Conservation (phyloP, 768 basidiomycete genomes). For the Leucosporidium creatinivorum region DNA sequence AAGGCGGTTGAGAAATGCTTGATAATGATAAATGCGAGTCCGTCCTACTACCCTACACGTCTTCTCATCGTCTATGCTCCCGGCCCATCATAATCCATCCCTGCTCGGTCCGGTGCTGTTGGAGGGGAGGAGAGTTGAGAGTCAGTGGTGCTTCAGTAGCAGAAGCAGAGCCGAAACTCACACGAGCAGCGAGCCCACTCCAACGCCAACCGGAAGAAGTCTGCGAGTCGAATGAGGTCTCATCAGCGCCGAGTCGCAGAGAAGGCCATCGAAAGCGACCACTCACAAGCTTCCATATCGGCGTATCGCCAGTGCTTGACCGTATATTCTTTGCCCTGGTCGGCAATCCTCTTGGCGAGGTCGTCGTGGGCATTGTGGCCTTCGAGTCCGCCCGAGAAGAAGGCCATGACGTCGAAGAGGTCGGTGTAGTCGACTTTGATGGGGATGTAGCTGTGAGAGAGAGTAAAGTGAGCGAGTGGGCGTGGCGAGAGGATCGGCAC, state of each 20-base stretch:
- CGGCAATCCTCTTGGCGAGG: conserved; percentile 54
- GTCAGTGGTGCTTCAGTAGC: not conserved
- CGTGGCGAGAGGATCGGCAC: not conserved
- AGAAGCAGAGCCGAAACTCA: not conserved
- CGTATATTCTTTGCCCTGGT: conserved; percentile 45
- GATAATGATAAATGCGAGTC: not conserved
- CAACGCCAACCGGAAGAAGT: conserved; percentile 37
- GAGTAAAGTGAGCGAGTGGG: no score
- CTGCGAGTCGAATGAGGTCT: no score
- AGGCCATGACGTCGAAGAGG: conserved; percentile 61
- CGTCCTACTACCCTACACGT: not conserved
- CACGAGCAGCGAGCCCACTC: conserved; percentile 36
- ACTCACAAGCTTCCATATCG: conserved; percentile 39
- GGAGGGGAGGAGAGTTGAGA: no score
- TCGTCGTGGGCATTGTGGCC: conserved; percentile 58
- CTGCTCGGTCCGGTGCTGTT: conserved; percentile 3
- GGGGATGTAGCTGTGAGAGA: conserved; percentile 33
- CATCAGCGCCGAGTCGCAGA: not conserved
- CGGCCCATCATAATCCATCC: conserved; percentile 22
- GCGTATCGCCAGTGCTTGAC: conserved; percentile 34
- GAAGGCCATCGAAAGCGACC: not conserved
- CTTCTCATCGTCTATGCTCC: not conserved
- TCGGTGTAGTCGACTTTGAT: conserved; percentile 39
- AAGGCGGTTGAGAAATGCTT: not conserved
- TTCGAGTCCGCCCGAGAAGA: conserved; percentile 61